A percentile compares a stretch with the other conserved stretches of the same genome.
phyloP scores from a whole-genome alignment of 2,329 filamentous ascomycete species.

The Thelonectria discophora region DNA sequence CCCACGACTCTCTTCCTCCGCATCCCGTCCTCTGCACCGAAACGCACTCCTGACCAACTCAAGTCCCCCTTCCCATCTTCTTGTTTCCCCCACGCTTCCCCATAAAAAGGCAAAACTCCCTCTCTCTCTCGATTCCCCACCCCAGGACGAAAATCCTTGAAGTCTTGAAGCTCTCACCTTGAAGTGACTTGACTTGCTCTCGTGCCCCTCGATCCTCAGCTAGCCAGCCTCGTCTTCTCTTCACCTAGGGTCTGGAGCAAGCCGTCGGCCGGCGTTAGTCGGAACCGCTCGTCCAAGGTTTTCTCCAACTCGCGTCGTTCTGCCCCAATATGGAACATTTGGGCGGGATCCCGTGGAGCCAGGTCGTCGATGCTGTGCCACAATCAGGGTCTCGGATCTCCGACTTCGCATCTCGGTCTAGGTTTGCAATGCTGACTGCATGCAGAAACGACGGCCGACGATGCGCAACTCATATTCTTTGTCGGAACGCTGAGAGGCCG shows the following conservation, averaged over 20 bases:
- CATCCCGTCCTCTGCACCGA: not conserved
- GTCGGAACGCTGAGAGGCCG: conserved; percentile 28
- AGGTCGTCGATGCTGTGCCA: conserved; percentile 18
- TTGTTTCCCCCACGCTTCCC: conserved; percentile 20
- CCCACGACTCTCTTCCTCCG: conserved; percentile 1
- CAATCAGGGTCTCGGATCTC: conserved; percentile 28
- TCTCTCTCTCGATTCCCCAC: conserved; percentile 7
- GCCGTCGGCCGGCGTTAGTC: conserved; percentile 33
- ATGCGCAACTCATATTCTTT: conserved; percentile 12
- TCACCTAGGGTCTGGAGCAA: conserved; percentile 19
- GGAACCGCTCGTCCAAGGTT: conserved; percentile 25
- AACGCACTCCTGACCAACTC: conserved; percentile 6
- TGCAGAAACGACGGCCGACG: conserved; percentile 2
- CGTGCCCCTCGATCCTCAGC: conserved; percentile 13
- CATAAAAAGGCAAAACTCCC: conserved; percentile 9
- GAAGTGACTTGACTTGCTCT: conserved; percentile 5
- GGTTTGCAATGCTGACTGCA: conserved; percentile 25
- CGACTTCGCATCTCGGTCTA: conserved; percentile 35
- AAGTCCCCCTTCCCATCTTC: conserved; percentile 5
- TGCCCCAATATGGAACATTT: conserved; percentile 24
- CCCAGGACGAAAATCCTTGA: conserved; percentile 15
- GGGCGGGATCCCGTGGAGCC: conserved; percentile 26
- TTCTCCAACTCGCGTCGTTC: conserved; percentile 1
- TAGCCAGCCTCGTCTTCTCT: conserved; percentile 7
- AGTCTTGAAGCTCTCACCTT: conserved; percentile 16